Evolutionary conservation across 148 eudicot genomes (phyloP).

Genomic region (Nepenthes mirabilis): DNA sequence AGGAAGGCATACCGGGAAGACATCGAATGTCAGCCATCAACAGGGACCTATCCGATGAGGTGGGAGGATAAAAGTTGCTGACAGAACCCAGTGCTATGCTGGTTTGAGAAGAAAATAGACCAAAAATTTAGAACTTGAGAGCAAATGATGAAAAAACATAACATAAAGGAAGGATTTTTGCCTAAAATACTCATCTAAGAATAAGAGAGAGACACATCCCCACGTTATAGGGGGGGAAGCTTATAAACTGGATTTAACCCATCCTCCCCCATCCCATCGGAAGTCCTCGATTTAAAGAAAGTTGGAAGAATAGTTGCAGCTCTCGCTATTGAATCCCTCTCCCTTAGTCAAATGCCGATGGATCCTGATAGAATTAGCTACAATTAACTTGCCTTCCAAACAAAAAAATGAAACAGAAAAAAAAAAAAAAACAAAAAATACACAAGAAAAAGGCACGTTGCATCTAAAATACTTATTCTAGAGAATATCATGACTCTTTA

Average conservation of each 20-base stretch:
- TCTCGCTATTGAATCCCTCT: background rate
- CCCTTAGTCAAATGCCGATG: background rate
- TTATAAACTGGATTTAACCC: too few relatives aligned
- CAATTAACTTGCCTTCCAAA: background rate
- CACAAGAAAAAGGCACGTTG: too few relatives aligned
- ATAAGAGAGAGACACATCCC: too few relatives aligned
- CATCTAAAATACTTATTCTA: too few relatives aligned
- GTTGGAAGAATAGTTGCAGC: too few relatives aligned
- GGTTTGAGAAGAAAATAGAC: conserved; percentile 18
- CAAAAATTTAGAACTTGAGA: background rate
- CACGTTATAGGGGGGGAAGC: too few relatives aligned
- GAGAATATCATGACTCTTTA: too few relatives aligned
- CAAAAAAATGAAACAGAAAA: background rate
- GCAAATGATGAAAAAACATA: background rate
- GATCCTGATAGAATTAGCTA: background rate
- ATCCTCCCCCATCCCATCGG: too few relatives aligned
- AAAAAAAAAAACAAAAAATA: background rate
- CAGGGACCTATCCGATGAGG: conserved; percentile 34
- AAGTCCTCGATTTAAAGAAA: too few relatives aligned
- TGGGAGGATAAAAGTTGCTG: conserved; percentile 66
- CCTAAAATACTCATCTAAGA: background rate
- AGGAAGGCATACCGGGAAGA: conserved; percentile 65
- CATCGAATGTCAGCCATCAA: conserved; percentile 96
- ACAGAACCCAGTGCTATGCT: conserved; percentile 76
- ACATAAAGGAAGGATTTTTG: background rate